Percentiles rank a stretch among this genome's conserved stretches.
Conservation (phyloP, 768 basidiomycete genomes). For the Suillus hirtellus region DNA sequence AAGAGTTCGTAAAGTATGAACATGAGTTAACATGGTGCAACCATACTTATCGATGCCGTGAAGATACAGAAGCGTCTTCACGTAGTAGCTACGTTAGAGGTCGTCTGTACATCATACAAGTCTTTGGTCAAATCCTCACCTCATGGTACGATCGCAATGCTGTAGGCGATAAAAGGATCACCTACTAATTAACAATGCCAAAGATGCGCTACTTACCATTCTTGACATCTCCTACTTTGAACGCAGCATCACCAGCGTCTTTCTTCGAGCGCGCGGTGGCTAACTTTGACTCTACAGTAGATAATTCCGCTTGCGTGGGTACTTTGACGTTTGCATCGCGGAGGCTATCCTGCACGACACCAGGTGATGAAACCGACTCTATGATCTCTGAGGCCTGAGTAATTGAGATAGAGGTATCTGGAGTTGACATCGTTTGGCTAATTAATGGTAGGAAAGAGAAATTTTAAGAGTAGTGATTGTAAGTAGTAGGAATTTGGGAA, state of each 20-base stretch:
- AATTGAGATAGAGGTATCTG: not conserved
- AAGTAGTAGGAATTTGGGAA: not conserved
- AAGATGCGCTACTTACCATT: conserved; percentile 44
- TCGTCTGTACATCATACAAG: not conserved
- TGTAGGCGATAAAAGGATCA: conserved; percentile 27
- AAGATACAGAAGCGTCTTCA: conserved; percentile 69
- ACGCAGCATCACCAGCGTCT: conserved; percentile 63
- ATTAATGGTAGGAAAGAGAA: conserved; percentile 3
- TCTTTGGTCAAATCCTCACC: conserved; percentile 38
- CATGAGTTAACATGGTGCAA: not conserved
- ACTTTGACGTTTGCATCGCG: conserved; percentile 23
- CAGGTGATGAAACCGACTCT: conserved; percentile 6
- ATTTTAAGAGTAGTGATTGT: not conserved
- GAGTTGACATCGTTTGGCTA: not conserved
- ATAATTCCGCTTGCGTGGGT: conserved; percentile 21
- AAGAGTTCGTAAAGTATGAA: conserved; percentile 1
- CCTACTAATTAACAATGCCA: not conserved
- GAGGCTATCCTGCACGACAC: conserved; percentile 4
- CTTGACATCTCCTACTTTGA: conserved; percentile 63
- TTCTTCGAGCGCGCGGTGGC: conserved; percentile 66
- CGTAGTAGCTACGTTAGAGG: conserved; percentile 14
- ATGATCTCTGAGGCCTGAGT: conserved; percentile 1
- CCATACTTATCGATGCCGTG: conserved; percentile 77
- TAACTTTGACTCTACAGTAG: conserved; percentile 50
- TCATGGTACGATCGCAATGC: conserved; percentile 74